Evolutionary conservation across 2,329 filamentous ascomycete genomes (phyloP).

Genomic region (Orbilia oligospora): DNA sequence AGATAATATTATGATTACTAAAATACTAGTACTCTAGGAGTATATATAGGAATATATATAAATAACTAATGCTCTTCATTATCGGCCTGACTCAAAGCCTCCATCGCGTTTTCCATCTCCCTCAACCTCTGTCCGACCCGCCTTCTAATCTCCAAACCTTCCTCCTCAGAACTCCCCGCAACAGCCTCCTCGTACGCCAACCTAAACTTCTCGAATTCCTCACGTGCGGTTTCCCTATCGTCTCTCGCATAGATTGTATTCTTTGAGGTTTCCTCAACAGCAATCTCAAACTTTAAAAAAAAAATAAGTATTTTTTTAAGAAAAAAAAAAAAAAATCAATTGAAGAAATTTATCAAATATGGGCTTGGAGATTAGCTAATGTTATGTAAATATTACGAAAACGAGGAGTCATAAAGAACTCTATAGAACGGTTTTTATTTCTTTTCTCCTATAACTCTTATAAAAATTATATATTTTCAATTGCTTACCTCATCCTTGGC

Average conservation of each 20-base stretch:
- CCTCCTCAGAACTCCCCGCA: conserved; percentile 67
- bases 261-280: conserved; percentile 69
- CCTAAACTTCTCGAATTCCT: conserved; percentile 71
- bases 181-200: conserved; percentile 69
- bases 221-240: conserved; percentile 71
- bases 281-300: conserved; percentile 69
- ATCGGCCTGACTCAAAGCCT: conserved; percentile 71
- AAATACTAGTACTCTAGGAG: too few species aligned
- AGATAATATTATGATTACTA: too few species aligned
- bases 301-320: neutral
- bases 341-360: too few species aligned
- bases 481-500: conserved; percentile 51
- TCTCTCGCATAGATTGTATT: conserved; percentile 73
- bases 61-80: conserved; percentile 67
- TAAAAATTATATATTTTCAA: too few species aligned
- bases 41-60: conserved; percentile 6
- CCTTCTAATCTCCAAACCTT: conserved; percentile 71
- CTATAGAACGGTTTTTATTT: neutral
- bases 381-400: conserved; percentile 19
- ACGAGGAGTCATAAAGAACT: conserved; percentile 10
- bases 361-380: conserved; percentile 20
- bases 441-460: neutral
- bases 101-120: conserved; percentile 72
- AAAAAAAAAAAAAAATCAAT: too few species aligned
- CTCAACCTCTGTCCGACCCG: conserved; percentile 71